Base-by-base conservation (phyloP, 371 early-diverging fungal species). In the Aphelidium insulamus region DNA sequence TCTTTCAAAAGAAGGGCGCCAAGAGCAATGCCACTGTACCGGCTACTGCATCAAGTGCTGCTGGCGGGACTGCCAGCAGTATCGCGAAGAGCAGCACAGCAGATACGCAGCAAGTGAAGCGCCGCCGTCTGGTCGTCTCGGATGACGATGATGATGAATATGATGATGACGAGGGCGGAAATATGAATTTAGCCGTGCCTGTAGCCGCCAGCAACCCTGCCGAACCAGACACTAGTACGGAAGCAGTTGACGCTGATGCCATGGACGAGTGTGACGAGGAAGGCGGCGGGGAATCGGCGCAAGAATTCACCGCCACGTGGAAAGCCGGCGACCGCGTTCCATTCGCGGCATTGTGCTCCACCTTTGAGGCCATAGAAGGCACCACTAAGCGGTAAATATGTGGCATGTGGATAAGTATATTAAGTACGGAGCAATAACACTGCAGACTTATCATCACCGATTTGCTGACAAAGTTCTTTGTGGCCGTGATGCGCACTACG, bases 291-390 rank as follows among this genome's bases (percentile, higher is more conserved):
- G 22, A 20, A 21, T 37, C 45, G 33, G 30, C 12, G 20, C 20
- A 16, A 22, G 20, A 10, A 14, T 20, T 25, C 20, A 22, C 12
- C 14, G 25, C n/a, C 18, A 18, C 20, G 14, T 32, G 28, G 3
- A 36, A 30, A 0, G 44, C 30, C 11, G 24, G 19, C 18, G 25
- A 26, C 3, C 2, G 18, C 15, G 68, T 87, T 2, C 78, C 84
- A 15, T 92, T 84, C 48, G 50, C 71, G 27, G 73, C 66, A 0
- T 55, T 95, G 4, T 87, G 88, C 55, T 62, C 73, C 28, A 74
- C 77, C 1, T 88, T 92, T 49, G 87, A 79, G 36, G 39, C 48
- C 22, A 76, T 90, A 32, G 88, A 85, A 46, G 60, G 48, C 8
- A 77, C 77, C 4, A 72, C 80, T 19, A 79, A 79, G 48, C 45